A percentile compares a stretch with the other conserved stretches of the same genome.
Evolutionary conservation across 1,284 basidiomycete species (phyloP).

Genomic region (Moniliella sp.): DNA sequence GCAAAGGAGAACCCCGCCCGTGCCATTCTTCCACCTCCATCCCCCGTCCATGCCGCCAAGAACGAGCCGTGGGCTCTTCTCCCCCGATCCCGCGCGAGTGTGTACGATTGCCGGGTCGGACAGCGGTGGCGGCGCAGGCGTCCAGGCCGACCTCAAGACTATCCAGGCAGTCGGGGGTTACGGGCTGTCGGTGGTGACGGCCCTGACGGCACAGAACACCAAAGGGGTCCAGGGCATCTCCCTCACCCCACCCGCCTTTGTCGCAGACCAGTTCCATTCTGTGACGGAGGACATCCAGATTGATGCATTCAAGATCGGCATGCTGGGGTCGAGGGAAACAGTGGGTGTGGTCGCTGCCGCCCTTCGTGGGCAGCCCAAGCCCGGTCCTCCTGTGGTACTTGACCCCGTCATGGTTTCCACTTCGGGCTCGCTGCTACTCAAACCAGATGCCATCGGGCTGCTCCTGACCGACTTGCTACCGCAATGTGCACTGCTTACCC

Average conservation of each 20-base stretch:
- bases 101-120: constrained; percentile 69
- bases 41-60: too few relatives aligned
- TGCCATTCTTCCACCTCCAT: too few relatives aligned
- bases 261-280: constrained; percentile 44
- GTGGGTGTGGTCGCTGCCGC: constrained; percentile 34
- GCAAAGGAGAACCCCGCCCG: too few relatives aligned
- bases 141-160: constrained; percentile 60
- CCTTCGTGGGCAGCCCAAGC: constrained; percentile 9
- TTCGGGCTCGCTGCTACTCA: constrained; percentile 60
- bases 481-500: constrained; percentile 54
- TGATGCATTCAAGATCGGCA: constrained; percentile 67
- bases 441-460: constrained; percentile 45
- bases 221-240: constrained; percentile 49
- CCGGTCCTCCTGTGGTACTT: constrained; percentile 13
- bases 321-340: constrained; percentile 43
- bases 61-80: too few relatives aligned
- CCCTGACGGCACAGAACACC: constrained; percentile 77
- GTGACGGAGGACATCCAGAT: constrained; percentile 57
- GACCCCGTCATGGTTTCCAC: constrained; percentile 75
- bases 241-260: constrained; percentile 21
- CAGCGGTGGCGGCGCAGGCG: constrained; percentile 67
- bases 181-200: constrained; percentile 67
- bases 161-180: constrained; percentile 54
- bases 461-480: constrained; percentile 51
- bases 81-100: constrained; percentile 33